phyloP scores from a whole-genome alignment of 1,139 yeast species.

The Blastobotrys petasosporus region DNA sequence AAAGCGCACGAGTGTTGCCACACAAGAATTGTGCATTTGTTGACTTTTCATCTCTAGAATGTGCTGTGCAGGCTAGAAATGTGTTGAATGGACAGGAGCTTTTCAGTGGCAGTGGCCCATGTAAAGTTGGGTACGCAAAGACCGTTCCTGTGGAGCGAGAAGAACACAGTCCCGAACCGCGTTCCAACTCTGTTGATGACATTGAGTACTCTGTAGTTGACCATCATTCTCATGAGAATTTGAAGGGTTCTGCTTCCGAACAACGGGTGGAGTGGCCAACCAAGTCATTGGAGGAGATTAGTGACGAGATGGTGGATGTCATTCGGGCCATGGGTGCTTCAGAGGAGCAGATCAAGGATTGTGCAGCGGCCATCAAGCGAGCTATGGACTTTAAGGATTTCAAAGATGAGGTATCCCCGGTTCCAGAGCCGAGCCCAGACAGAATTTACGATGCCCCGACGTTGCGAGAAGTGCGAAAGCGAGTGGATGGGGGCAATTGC shows the following conservation, averaged over 20 bases:
- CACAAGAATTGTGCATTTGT: constrained; percentile 58
- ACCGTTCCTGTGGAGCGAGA: constrained; percentile 17
- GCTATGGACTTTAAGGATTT: constrained; percentile 27
- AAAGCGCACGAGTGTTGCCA: constrained; percentile 52
- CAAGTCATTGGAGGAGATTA: constrained; percentile 24
- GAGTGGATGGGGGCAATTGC: constrained; percentile 41
- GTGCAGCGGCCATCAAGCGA: constrained; percentile 23
- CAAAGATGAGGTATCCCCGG: constrained; percentile 27
- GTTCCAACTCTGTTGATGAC: not conserved
- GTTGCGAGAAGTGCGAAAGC: constrained; percentile 51
- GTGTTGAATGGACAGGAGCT: constrained; percentile 76
- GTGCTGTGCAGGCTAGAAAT: constrained; percentile 73
- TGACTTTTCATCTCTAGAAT: constrained; percentile 64
- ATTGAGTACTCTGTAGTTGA: constrained; percentile 19
- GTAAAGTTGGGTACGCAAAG: constrained; percentile 39
- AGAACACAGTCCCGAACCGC: not conserved
- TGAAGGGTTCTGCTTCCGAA: not conserved
- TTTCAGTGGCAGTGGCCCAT: constrained; percentile 54
- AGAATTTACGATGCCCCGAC: constrained; percentile 85
- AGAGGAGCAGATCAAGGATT: constrained; percentile 21
- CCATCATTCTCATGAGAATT: constrained; percentile 7
- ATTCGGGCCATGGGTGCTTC: constrained; percentile 32
- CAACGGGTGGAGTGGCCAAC: not conserved
- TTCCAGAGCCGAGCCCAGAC: constrained; percentile 34
- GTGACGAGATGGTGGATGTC: constrained; percentile 25